These are phyloP conservation scores for Stylosanthes scabra DNA, from an alignment of 331 rosid species.

Conservation along the genomic window DNA sequence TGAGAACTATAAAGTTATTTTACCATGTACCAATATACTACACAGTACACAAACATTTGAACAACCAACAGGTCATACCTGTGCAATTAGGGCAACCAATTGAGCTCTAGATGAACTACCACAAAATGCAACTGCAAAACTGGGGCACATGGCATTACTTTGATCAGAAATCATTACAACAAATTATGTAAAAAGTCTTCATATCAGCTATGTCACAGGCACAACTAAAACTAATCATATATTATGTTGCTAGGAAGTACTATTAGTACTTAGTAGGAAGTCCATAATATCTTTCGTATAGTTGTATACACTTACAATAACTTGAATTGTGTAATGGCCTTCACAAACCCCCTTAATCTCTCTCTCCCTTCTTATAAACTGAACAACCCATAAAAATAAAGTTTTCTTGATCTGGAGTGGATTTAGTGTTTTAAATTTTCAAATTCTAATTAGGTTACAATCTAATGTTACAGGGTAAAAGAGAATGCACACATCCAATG, in stretches of 20 bases:
- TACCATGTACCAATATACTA: background rate
- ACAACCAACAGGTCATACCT: slow-evolving; percentile 56
- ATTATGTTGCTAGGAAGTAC: background rate
- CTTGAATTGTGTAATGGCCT: slow-evolving; percentile 1
- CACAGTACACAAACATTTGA: slow-evolving; percentile 20
- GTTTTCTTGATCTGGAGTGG: slow-evolving; percentile 8
- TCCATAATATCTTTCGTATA: slow-evolving; percentile 2
- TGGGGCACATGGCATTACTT: slow-evolving; percentile 45
- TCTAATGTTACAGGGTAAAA: slow-evolving; percentile 14
- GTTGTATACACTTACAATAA: slow-evolving; percentile 5
- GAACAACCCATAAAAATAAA: slow-evolving; percentile 3
- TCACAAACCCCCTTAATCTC: background rate
- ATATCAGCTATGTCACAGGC: slow-evolving; percentile 20
- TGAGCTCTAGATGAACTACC: slow-evolving; percentile 87
- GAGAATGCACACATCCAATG: slow-evolving; percentile 12
- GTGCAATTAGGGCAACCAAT: slow-evolving; percentile 94
- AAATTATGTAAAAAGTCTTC: slow-evolving; percentile 13
- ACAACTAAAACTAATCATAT: slow-evolving; percentile 13
- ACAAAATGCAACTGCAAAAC: slow-evolving; percentile 88
- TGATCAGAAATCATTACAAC: slow-evolving; percentile 35
- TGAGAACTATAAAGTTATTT: background rate
- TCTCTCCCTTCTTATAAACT: slow-evolving; percentile 1
- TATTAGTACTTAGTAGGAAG: slow-evolving; percentile 1
- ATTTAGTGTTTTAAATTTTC: background rate
- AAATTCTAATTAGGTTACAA: slow-evolving; percentile 14